These are phyloP conservation scores for Monascus ruber DNA, from an alignment of 2,329 filamentous ascomycete genomes.

Conservation along the genomic window DNA sequence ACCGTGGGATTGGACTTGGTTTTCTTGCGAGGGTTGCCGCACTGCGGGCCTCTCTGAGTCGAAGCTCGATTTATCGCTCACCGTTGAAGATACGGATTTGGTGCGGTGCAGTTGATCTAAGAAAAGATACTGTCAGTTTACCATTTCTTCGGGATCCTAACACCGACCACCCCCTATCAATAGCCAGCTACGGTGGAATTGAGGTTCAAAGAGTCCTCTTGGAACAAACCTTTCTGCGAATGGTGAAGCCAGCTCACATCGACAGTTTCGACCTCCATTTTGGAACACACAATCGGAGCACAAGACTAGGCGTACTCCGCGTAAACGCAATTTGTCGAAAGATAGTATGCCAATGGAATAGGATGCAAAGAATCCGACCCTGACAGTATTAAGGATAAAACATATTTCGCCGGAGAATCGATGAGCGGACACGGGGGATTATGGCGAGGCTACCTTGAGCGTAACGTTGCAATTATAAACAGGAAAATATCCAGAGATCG, in stretches of 20 bases:
- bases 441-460: too few relatives aligned
- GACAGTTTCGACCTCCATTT: slow-evolving; percentile 71
- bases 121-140: not conserved
- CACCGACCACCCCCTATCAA: not conserved
- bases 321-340: too few relatives aligned
- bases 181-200: too few relatives aligned
- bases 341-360: too few relatives aligned
- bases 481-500: too few relatives aligned
- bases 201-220: not conserved
- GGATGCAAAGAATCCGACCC: too few relatives aligned
- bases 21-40: slow-evolving; percentile 11
- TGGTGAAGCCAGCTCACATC: slow-evolving; percentile 90
- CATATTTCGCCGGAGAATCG: too few relatives aligned
- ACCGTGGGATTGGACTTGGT: slow-evolving; percentile 13
- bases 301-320: slow-evolving; percentile 60
- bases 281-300: slow-evolving; percentile 46
- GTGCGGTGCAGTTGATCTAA: slow-evolving; percentile 25
- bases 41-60: slow-evolving; percentile 11
- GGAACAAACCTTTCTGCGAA: slow-evolving; percentile 60
- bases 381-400: too few relatives aligned
- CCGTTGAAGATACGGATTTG: slow-evolving; percentile 22
- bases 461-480: too few relatives aligned
- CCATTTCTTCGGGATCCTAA: not conserved
- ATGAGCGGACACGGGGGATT: too few relatives aligned
- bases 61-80: slow-evolving; percentile 15